Percentiles rank a stretch among this genome's conserved stretches.
phyloP scores from a whole-genome alignment of 805 yeast species.

The Saccharomycopsis sp. region DNA sequence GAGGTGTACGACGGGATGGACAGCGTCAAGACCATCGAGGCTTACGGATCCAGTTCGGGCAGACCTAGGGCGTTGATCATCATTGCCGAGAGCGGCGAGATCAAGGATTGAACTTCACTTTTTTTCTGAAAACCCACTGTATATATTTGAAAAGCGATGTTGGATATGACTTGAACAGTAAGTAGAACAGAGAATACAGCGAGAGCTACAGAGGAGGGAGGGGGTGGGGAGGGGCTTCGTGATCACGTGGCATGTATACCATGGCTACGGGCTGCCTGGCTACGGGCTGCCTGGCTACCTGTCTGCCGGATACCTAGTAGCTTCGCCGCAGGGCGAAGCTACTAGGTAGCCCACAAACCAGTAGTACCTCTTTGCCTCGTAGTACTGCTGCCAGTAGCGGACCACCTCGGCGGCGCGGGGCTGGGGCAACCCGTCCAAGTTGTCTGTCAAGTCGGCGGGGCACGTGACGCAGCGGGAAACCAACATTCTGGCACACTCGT shows the following conservation, averaged over 20 bases:
- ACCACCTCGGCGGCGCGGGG: slow-evolving; percentile 30
- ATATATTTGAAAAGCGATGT: no score
- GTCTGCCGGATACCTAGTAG: slow-evolving; percentile 11
- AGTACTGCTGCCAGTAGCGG: slow-evolving; percentile 11
- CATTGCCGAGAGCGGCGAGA: slow-evolving; percentile 68
- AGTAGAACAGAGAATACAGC: no score
- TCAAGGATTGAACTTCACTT: slow-evolving; percentile 18
- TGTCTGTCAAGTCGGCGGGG: slow-evolving; percentile 51
- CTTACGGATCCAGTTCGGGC: slow-evolving; percentile 57
- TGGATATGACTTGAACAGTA: no score
- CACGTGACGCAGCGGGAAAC: slow-evolving; percentile 59
- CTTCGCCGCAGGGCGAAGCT: not conserved
- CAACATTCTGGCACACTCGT: slow-evolving; percentile 60
- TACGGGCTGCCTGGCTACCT: slow-evolving; percentile 1
- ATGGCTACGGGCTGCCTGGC: not conserved
- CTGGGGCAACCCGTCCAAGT: slow-evolving; percentile 49
- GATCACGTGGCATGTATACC: no score
- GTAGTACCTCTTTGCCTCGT: slow-evolving; percentile 7
- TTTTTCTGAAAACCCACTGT: no score
- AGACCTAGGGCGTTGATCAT: slow-evolving; percentile 62
- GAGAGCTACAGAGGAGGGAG: no score
- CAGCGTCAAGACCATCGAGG: slow-evolving; percentile 68
- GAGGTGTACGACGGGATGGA: slow-evolving; percentile 76
- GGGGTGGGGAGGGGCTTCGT: no score
- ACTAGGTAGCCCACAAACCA: slow-evolving; percentile 16